phyloP scores from a whole-genome alignment of 768 basidiomycete species.

The Boletus rufocinnamomeus region DNA sequence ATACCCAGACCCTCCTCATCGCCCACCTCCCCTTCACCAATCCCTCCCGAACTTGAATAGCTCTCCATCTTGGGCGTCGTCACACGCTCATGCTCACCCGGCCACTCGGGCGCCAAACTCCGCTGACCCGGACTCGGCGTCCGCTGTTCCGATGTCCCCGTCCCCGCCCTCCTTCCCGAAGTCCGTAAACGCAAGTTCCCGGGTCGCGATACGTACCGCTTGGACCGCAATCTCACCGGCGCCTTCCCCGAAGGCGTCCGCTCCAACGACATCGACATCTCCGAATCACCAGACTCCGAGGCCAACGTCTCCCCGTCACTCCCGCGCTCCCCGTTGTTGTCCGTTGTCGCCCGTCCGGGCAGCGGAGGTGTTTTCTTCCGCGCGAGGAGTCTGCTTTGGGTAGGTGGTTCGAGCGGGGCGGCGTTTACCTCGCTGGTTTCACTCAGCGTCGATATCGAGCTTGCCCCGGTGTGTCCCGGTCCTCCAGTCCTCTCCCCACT shows the following conservation, averaged over 20 bases:
- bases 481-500: conserved; percentile 25
- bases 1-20: conserved; percentile 4
- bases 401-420: conserved; percentile 29
- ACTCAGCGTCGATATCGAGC: conserved; percentile 34
- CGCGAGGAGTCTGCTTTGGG: conserved; percentile 31
- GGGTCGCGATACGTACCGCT: conserved; percentile 49
- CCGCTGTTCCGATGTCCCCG: conserved; percentile 32
- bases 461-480: conserved; percentile 24
- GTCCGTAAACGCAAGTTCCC: conserved; percentile 49
- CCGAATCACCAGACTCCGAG: conserved; percentile 42
- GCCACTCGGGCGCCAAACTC: conserved; percentile 54
- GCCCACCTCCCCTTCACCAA: not conserved
- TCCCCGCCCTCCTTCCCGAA: not conserved
- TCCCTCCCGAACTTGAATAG: conserved; percentile 46
- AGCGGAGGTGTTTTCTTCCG: conserved; percentile 43
- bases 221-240: conserved; percentile 50
- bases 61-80: conserved; percentile 58
- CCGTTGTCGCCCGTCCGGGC: conserved; percentile 5
- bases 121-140: conserved; percentile 49
- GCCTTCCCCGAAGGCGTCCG: conserved; percentile 38
- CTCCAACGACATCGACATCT: conserved; percentile 35
- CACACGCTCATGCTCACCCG: conserved; percentile 49
- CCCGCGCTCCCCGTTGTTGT: not conserved
- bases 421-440: conserved; percentile 25
- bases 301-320: not conserved